These are phyloP conservation scores for Asclepias syriaca DNA, from an alignment of 257 asterid species.

Conservation along the genomic window DNA sequence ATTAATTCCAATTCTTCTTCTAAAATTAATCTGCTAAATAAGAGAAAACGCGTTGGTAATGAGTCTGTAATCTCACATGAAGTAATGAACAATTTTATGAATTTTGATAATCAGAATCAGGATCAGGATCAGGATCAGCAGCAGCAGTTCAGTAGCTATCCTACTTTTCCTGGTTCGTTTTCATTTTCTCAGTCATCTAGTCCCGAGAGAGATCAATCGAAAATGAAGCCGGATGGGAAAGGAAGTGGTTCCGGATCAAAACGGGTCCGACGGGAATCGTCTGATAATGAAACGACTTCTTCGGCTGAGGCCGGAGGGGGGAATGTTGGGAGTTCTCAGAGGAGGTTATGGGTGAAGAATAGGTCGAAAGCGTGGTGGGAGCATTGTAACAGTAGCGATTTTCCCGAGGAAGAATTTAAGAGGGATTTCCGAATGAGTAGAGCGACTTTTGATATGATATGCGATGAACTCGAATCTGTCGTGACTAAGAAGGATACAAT, in stretches of 20 bases:
- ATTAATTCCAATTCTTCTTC: not conserved
- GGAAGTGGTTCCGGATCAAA: constrained; percentile 11
- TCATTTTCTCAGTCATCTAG: not conserved
- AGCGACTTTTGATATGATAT: constrained; percentile 61
- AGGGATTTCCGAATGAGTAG: constrained; percentile 65
- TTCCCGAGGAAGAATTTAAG: constrained; percentile 65
- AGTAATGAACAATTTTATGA: constrained; percentile 15
- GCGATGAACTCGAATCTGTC: constrained; percentile 56
- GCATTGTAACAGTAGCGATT: constrained; percentile 49
- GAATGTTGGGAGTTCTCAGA: constrained; percentile 20
- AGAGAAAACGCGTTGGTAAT: constrained; percentile 8
- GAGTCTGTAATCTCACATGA: constrained; percentile 18
- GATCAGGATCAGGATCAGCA: not conserved
- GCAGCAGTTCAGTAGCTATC: not conserved
- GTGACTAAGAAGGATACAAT: constrained; percentile 77
- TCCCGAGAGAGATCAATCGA: constrained; percentile 5
- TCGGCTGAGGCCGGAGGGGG: constrained; percentile 5
- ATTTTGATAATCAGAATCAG: constrained; percentile 8
- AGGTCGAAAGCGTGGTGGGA: constrained; percentile 95
- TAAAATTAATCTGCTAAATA: constrained; percentile 12
- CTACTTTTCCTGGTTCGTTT: constrained; percentile 1
- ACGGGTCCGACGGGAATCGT: constrained; percentile 23
- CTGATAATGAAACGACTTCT: constrained; percentile 14
- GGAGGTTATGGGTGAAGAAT: constrained; percentile 72
- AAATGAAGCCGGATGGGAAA: constrained; percentile 2